These are phyloP conservation scores for Lachnum nothofagi DNA, from an alignment of 2,329 filamentous ascomycete genomes.

Conservation along the genomic window DNA sequence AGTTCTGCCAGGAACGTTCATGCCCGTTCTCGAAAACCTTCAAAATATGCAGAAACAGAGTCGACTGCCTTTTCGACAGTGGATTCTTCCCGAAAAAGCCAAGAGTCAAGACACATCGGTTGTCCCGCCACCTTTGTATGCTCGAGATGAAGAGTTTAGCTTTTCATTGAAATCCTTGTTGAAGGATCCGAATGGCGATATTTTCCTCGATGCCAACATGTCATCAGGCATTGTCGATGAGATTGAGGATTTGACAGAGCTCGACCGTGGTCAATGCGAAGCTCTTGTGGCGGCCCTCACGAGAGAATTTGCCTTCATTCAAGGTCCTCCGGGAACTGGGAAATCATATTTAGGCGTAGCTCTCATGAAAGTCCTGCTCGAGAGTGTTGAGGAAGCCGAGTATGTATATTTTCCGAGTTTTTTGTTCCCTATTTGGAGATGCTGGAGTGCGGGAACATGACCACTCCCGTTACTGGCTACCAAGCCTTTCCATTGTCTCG, in stretches of 20 bases:
- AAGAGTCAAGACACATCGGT: constrained; percentile 38
- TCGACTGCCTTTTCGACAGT: constrained; percentile 34
- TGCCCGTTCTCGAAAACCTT: constrained; percentile 50
- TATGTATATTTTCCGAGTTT: no score
- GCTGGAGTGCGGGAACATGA: no score
- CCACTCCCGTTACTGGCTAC: no score
- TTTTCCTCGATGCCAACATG: constrained; percentile 37
- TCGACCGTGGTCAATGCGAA: constrained; percentile 13
- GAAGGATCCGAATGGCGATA: constrained; percentile 36
- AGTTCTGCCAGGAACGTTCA: constrained; percentile 52
- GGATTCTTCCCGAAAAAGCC: constrained; percentile 19
- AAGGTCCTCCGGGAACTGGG: constrained; percentile 28
- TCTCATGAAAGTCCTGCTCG: constrained; percentile 31
- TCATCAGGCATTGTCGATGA: constrained; percentile 2
- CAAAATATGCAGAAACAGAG: constrained; percentile 44
- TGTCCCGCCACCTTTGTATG: constrained; percentile 2
- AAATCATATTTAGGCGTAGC: constrained; percentile 27
- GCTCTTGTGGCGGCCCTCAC: constrained; percentile 14
- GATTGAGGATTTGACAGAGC: constrained; percentile 19
- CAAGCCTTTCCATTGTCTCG: no score
- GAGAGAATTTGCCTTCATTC: constrained; percentile 26
- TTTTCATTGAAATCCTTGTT: no score
- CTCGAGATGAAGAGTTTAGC: constrained; percentile 1
- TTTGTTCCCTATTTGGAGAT: no score
- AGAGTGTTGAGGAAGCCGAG: constrained; percentile 18